A percentile compares a stretch with the other conserved stretches of the same genome.
Conservation (phyloP, 1,284 basidiomycete species). For the Sphaerobolus stellatus region DNA sequence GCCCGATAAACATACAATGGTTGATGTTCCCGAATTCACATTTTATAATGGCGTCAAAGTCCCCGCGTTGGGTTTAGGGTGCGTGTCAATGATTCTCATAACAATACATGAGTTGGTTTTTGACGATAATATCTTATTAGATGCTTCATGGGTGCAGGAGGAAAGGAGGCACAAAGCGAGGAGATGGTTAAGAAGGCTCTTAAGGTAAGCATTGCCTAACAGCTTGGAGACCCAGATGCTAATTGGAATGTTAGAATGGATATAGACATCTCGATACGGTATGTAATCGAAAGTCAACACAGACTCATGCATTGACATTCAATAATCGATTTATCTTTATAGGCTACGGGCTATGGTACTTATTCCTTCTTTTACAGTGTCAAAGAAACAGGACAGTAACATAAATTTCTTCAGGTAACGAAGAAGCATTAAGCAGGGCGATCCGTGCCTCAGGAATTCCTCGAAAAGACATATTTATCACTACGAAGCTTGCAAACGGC, state of each 20-base stretch:
- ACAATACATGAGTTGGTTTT: too few relatives aligned
- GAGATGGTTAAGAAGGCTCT: constrained; percentile 37
- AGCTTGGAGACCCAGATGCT: too few relatives aligned
- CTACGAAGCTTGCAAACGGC: constrained; percentile 42
- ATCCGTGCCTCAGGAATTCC: constrained; percentile 46
- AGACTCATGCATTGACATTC: not conserved
- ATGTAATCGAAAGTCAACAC: not conserved
- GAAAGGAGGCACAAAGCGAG: too few relatives aligned
- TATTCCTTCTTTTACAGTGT: not conserved
- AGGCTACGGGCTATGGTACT: constrained; percentile 34
- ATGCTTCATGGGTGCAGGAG: too few relatives aligned
- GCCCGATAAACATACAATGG: too few relatives aligned
- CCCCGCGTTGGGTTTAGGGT: too few relatives aligned
- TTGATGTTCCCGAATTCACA: too few relatives aligned
- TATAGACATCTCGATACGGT: constrained; percentile 20
- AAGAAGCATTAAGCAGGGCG: constrained; percentile 48
- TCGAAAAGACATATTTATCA: constrained; percentile 52
- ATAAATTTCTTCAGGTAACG: constrained; percentile 36
- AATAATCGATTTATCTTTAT: not conserved
- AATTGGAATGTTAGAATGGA: constrained; percentile 4
- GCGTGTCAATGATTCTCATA: too few relatives aligned
- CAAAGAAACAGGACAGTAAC: not conserved
- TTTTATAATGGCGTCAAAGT: too few relatives aligned
- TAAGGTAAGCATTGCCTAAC: constrained; percentile 4
- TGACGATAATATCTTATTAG: too few relatives aligned